Percentiles rank a stretch among this genome's conserved stretches.
Evolutionary conservation across 2,329 filamentous ascomycete genomes (phyloP).

Genomic region (Colletotrichum tamarilloi): DNA sequence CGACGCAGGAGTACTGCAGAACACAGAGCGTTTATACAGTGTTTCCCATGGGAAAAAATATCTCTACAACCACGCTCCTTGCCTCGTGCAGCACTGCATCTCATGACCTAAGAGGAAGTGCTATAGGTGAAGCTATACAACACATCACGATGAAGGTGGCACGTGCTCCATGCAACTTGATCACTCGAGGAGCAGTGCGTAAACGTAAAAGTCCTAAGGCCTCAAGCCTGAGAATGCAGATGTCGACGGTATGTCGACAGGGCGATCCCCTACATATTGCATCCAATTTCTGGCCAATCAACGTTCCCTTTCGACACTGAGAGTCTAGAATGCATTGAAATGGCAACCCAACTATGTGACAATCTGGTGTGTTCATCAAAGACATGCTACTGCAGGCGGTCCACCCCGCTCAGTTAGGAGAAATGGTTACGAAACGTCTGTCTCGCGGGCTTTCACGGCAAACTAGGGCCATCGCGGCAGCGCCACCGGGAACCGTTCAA

Average conservation of each 20-base stretch:
- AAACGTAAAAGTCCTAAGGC: neutral
- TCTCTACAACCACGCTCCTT: neutral
- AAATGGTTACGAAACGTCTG: neutral
- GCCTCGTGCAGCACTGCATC: neutral
- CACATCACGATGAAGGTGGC: neutral
- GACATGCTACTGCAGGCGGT: neutral
- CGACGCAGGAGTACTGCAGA: no score
- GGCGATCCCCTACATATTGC: neutral
- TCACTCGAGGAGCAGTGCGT: neutral
- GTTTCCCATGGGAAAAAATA: neutral
- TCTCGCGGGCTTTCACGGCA: neutral
- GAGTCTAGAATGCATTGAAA: neutral
- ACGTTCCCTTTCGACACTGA: no score
- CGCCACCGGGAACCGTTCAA: neutral
- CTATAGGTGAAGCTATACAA: neutral
- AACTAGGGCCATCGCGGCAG: neutral
- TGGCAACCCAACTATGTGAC: neutral
- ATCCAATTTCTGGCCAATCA: neutral
- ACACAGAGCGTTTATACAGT: no score
- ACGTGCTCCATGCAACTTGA: neutral
- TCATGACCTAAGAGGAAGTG: neutral
- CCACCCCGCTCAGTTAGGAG: no score
- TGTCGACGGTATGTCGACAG: neutral
- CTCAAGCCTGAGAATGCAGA: neutral
- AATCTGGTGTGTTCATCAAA: neutral